Evolutionary conservation across 257 asterid genomes (phyloP), one percentile per base, ranked within the genome.

Genomic region (Lycium barbarum): DNA sequence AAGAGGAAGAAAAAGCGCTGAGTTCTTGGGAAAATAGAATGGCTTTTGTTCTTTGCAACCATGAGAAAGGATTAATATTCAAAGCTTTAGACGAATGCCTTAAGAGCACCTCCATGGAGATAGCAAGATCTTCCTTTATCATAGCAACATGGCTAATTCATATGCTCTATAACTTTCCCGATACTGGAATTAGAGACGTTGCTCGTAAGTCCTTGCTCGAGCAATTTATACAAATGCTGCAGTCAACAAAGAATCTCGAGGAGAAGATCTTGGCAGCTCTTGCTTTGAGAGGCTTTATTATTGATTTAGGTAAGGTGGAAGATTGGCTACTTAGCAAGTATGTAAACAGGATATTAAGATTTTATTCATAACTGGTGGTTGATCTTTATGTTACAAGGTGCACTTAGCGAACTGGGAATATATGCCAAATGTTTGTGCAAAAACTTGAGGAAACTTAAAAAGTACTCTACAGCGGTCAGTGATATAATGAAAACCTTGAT

Each of bases 81-180:
- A 88, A 84, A 86, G 94, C 94, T 83, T 83, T 94, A 87, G 96
- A 92, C 82, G 94, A 93, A 91, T 93, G 97, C 84, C 88, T 93
- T 26, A 86, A 71, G 72, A 92, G 97, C 89, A 90, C 90, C 62
- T 92, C 97, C 45, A 61, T 94, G 88, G 97, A 93, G 86, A 91
- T 94, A 35, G 93, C 95, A 26, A 94, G 90, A 83, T 87, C 92
- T 83, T 89, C 97, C 67, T 93, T 93, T 67, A 89, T 92, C 63
- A 89, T 90, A 68, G 88, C 94, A 59, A 91, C 97, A 67, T 94
- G 98, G 98, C 94, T 94, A 38, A 90, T 93, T 61, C 89, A 94
- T 85, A 93, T 91, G 94, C 93, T 94, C 73, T 92, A 90, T 82
- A 88, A 82, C 36, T 90, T 92, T 79, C 95, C 97, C 0, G 97